A percentile compares a stretch with the other conserved stretches of the same genome.
Conservation (phyloP, 768 basidiomycete genomes). For the Kwoniella europaea region DNA sequence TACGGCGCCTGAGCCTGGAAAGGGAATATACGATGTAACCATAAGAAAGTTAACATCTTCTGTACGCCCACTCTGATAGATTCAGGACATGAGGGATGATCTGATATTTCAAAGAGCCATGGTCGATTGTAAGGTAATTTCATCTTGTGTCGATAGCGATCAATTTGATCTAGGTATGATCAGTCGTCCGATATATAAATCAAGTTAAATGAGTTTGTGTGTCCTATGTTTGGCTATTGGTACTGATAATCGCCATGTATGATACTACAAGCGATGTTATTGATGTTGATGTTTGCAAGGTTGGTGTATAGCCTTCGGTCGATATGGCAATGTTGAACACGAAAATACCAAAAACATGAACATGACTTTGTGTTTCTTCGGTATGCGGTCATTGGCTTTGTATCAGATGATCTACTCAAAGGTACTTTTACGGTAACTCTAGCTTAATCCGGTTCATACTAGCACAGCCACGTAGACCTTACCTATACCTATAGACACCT, state of each 20-base stretch:
- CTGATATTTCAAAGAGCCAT: constrained; percentile 49
- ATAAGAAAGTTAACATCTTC: constrained; percentile 44
- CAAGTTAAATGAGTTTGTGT: no score
- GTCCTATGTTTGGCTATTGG: no score
- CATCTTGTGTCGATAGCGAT: constrained; percentile 18
- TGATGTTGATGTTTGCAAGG: background rate
- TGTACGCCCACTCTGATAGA: constrained; percentile 44
- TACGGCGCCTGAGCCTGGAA: constrained; percentile 44
- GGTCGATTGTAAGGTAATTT: constrained; percentile 40
- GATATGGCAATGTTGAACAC: background rate
- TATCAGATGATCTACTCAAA: background rate
- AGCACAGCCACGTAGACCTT: background rate
- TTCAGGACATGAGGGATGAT: constrained; percentile 49
- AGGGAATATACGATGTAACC: constrained; percentile 42
- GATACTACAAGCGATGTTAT: no score
- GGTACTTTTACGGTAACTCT: background rate
- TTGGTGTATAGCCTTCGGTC: background rate
- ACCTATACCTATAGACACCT: background rate
- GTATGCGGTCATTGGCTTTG: background rate
- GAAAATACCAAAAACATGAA: background rate
- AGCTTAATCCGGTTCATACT: background rate
- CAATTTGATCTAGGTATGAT: no score
- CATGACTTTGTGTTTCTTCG: background rate
- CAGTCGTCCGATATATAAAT: no score
- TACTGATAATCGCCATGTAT: no score